These are phyloP conservation scores for Cochlearia excelsa DNA, from an alignment of 345 rosid genomes.

Conservation along the genomic window DNA sequence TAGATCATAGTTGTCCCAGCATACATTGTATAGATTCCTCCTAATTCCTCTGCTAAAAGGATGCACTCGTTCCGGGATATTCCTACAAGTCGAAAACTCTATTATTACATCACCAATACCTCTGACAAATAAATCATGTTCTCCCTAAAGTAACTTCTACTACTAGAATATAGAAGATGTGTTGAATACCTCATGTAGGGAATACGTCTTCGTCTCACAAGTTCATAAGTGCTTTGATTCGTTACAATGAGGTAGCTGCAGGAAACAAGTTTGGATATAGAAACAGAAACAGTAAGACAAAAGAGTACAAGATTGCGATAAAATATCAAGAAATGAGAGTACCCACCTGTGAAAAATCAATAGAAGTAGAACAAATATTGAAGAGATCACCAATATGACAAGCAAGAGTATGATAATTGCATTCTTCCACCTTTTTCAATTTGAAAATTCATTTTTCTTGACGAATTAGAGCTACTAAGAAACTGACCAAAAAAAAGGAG, in stretches of 20 bases:
- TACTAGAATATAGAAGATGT: not conserved
- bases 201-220: slow-evolving; percentile 85
- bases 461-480: not conserved
- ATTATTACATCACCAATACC: slow-evolving; percentile 10
- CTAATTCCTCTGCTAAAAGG: slow-evolving; percentile 88
- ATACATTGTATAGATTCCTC: slow-evolving; percentile 60
- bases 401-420: slow-evolving; percentile 63
- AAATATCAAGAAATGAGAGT: not conserved
- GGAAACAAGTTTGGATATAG: not conserved
- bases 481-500: slow-evolving; percentile 11
- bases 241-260: slow-evolving; percentile 92
- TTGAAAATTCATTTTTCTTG: slow-evolving; percentile 8
- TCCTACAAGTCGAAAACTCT: slow-evolving; percentile 45
- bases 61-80: slow-evolving; percentile 71
- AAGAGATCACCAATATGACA: slow-evolving; percentile 51
- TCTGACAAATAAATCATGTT: not conserved
- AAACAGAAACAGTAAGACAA: slow-evolving; percentile 8
- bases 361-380: slow-evolving; percentile 80
- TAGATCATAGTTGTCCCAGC: slow-evolving; percentile 52
- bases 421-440: slow-evolving; percentile 78
- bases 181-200: slow-evolving; percentile 66
- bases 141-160: not conserved
- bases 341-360: slow-evolving; percentile 84
- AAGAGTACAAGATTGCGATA: not conserved
- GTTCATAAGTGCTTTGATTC: slow-evolving; percentile 94